Percentiles rank a stretch among this genome's conserved stretches.
These are phyloP conservation scores for Umbelopsis sp. DNA, from an alignment of 192 early-diverging fungal species.

Conservation along the genomic window DNA sequence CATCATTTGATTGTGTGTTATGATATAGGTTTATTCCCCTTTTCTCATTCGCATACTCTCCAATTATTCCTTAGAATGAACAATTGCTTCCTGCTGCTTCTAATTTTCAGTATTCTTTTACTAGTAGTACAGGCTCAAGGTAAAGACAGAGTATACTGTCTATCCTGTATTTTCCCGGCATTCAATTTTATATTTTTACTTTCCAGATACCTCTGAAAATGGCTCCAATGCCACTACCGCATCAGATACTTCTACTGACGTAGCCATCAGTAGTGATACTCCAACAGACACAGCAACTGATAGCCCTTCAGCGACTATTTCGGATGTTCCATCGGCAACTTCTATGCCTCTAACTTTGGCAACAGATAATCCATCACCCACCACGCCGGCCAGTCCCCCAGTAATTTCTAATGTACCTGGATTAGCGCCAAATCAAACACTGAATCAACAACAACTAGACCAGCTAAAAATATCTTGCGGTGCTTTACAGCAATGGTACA, in stretches of 20 bases:
- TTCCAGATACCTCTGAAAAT: neutral
- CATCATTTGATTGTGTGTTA: too few species aligned
- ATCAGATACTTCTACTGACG: neutral
- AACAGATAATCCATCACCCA: neutral
- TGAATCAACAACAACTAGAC: conserved; percentile 11
- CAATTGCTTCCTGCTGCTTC: too few species aligned
- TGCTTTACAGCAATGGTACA: conserved; percentile 27
- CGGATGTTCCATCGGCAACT: neutral
- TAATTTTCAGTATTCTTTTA: too few species aligned
- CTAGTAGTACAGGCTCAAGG: too few species aligned
- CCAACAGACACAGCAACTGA: neutral
- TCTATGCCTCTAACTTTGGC: neutral
- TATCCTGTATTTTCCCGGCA: too few species aligned
- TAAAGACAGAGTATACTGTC: too few species aligned
- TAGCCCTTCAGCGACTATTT: neutral
- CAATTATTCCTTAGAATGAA: too few species aligned
- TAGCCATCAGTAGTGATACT: neutral
- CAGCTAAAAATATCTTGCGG: conserved; percentile 20
- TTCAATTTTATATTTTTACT: too few species aligned
- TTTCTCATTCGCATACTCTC: too few species aligned
- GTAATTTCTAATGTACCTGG: conserved; percentile 9
- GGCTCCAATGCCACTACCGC: neutral
- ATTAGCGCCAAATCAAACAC: conserved; percentile 3
- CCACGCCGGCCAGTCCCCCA: neutral
- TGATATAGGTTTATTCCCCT: too few species aligned